Percentiles rank a stretch among this genome's conserved stretches.
phyloP scores from a whole-genome alignment of 768 basidiomycete species.

The Phaeotremella fagi region DNA sequence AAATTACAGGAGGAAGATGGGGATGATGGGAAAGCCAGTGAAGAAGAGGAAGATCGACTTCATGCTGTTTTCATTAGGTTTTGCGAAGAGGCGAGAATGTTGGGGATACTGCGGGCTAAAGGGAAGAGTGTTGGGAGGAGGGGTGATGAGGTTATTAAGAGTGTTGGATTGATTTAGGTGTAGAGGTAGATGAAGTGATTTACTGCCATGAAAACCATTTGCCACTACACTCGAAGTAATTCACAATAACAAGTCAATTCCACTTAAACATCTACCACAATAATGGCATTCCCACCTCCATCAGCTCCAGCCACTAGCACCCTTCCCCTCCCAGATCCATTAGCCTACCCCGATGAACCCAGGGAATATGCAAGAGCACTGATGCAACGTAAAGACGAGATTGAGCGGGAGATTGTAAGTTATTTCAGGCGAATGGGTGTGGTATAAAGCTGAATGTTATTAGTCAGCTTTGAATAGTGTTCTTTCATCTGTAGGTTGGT shows the following conservation, averaged over 20 bases:
- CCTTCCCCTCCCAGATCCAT: constrained; percentile 33
- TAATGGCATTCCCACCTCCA: constrained; percentile 5
- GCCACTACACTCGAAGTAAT: too few species aligned
- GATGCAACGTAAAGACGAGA: constrained; percentile 63
- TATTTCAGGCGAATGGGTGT: constrained; percentile 55
- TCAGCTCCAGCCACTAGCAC: constrained; percentile 7
- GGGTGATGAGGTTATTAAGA: constrained; percentile 42
- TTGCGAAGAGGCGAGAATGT: constrained; percentile 40
- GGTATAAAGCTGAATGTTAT: constrained; percentile 49
- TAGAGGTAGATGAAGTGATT: neutral
- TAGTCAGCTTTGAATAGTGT: constrained; percentile 36
- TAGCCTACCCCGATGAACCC: constrained; percentile 36
- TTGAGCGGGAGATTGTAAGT: constrained; percentile 66
- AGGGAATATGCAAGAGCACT: constrained; percentile 56
- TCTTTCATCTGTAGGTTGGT: constrained; percentile 23
- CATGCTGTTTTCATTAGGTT: constrained; percentile 40
- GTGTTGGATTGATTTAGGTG: constrained; percentile 26
- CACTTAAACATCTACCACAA: too few species aligned
- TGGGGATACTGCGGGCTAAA: constrained; percentile 35
- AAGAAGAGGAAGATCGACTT: constrained; percentile 15
- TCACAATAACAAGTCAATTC: too few species aligned
- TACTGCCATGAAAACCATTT: too few species aligned
- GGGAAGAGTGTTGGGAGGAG: constrained; percentile 23
- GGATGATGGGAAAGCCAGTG: neutral
- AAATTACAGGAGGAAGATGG: constrained; percentile 15